A percentile compares a stretch with the other conserved stretches of the same genome.
phyloP scores from a whole-genome alignment of 2,329 filamentous ascomycete genomes.

The Blastomyces silverae region DNA sequence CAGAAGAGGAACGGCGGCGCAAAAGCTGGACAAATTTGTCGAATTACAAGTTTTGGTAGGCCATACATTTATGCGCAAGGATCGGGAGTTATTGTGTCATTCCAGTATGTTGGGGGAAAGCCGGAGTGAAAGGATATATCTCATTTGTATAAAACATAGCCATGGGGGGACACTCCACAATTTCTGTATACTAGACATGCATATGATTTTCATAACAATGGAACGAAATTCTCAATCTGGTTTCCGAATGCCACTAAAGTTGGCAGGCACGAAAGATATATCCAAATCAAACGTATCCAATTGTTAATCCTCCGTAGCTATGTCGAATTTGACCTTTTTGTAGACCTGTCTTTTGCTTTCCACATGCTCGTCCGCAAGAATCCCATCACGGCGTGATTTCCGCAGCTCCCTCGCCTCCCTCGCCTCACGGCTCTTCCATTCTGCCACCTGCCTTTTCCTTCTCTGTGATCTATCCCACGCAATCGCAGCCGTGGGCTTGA shows the following conservation, averaged over 20 bases:
- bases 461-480: constrained; percentile 51
- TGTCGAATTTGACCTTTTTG: constrained; percentile 40
- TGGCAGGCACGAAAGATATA: neutral
- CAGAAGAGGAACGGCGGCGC: constrained; percentile 36
- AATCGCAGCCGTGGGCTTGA: constrained; percentile 54
- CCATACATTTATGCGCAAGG: neutral
- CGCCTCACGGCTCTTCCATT: constrained; percentile 55
- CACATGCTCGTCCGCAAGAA: constrained; percentile 23
- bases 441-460: constrained; percentile 52
- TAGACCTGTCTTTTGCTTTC: constrained; percentile 29
- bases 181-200: constrained; percentile 5
- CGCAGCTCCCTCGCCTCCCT: constrained; percentile 53
- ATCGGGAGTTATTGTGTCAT: neutral
- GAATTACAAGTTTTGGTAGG: constrained; percentile 46
- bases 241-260: neutral
- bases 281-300: constrained; percentile 1
- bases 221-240: constrained; percentile 2
- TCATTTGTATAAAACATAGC: constrained; percentile 4
- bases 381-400: constrained; percentile 45
- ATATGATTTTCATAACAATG: constrained; percentile 10
- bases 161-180: neutral
- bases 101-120: neutral
- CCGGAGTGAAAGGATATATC: neutral
- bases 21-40: constrained; percentile 41
- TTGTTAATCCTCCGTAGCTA: constrained; percentile 16